A percentile compares a stretch with the other conserved stretches of the same genome.
Conservation (phyloP, 2,329 filamentous ascomycete genomes). For the Teratosphaeria gauchensis region DNA sequence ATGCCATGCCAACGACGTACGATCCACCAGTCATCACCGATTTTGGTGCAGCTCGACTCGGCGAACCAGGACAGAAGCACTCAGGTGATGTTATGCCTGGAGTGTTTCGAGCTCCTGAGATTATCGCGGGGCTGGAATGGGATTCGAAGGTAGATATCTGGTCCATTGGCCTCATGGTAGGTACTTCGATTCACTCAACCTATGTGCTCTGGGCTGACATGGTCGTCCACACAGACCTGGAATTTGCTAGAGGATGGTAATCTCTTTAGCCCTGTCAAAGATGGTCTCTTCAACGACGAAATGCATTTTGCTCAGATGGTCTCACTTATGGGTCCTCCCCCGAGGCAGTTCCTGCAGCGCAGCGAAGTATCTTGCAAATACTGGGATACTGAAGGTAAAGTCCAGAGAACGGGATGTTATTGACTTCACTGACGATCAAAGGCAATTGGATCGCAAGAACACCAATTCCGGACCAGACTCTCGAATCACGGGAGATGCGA, state of each 20-base stretch:
- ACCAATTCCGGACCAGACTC: conserved; percentile 22
- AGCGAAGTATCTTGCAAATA: conserved; percentile 19
- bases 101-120: conserved; percentile 10
- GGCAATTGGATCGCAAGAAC: conserved; percentile 23
- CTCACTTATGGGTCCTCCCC: conserved; percentile 26
- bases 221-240: not conserved
- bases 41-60: conserved; percentile 7
- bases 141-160: conserved; percentile 10
- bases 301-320: not conserved
- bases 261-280: not conserved
- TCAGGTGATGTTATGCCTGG: conserved; percentile 7
- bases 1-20: conserved; percentile 15
- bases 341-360: conserved; percentile 24
- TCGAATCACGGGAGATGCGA: conserved; percentile 19
- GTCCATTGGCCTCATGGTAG: conserved; percentile 10
- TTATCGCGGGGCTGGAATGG: conserved; percentile 10
- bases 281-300: not conserved
- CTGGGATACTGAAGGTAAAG: conserved; percentile 19
- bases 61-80: conserved; percentile 6
- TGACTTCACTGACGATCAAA: conserved; percentile 3
- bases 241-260: not conserved
- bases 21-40: conserved; percentile 7
- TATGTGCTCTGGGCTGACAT: not conserved
- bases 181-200: conserved; percentile 7
- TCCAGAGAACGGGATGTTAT: conserved; percentile 7